phyloP scores from a whole-genome alignment of 2,329 filamentous ascomycete genomes.

The Fusarium sp. region DNA sequence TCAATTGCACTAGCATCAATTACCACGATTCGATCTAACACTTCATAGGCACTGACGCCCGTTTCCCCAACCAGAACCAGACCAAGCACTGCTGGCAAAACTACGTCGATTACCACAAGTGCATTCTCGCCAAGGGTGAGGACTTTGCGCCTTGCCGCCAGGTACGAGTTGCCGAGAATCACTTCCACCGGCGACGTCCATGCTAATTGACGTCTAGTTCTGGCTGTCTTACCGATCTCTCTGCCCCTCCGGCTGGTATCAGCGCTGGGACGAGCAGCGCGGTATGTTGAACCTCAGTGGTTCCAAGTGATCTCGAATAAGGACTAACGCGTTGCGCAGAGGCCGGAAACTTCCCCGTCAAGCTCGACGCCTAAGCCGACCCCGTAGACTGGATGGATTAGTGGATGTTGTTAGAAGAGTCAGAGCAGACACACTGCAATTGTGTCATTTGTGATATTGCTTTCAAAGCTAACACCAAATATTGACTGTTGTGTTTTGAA shows the following conservation, averaged over 20 bases:
- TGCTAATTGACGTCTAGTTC: conserved; percentile 69
- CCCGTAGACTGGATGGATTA: conserved; percentile 31
- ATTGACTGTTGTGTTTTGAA: conserved; percentile 32
- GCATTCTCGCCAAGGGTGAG: conserved; percentile 97
- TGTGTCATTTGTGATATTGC: conserved; percentile 48
- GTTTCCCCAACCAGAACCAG: conserved; percentile 98
- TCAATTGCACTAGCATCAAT: conserved; percentile 38
- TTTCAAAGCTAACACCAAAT: conserved; percentile 40
- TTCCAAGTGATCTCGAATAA: conserved; percentile 8
- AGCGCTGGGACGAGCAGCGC: conserved; percentile 97
- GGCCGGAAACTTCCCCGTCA: conserved; percentile 72
- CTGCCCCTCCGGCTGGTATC: conserved; percentile 93
- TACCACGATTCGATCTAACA: conserved; percentile 26
- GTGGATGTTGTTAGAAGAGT: conserved; percentile 42
- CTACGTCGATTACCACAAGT: conserved; percentile 99
- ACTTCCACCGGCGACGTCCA: background rate
- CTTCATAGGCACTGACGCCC: conserved; percentile 88
- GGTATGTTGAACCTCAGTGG: conserved; percentile 63
- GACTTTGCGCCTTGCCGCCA: conserved; percentile 97
- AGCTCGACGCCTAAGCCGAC: conserved; percentile 64
- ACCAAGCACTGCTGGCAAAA: conserved; percentile 99
- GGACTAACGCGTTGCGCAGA: conserved; percentile 56
- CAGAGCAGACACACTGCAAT: conserved; percentile 47
- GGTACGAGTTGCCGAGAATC: conserved; percentile 60
- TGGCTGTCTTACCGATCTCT: conserved; percentile 95